Percentiles rank a stretch among this genome's conserved stretches.
phyloP scores from a whole-genome alignment of 2,329 filamentous ascomycete species.

The Fusarium longipes region DNA sequence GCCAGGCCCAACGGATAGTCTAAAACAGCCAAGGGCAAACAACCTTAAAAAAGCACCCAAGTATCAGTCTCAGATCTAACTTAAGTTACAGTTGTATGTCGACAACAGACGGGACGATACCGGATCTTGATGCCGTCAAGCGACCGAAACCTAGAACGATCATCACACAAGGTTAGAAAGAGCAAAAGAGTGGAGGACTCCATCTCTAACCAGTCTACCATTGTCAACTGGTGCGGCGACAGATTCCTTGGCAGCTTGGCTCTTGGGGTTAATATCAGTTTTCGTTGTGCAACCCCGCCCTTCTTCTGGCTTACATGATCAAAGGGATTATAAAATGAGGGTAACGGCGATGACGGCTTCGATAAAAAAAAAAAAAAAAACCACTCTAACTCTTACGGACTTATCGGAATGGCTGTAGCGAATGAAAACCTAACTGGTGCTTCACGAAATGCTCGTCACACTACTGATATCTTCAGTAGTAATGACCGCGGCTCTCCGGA shows the following conservation, averaged over 20 bases:
- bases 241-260: not conserved
- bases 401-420: conserved; percentile 18
- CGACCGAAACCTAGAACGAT: conserved; percentile 16
- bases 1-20: not conserved
- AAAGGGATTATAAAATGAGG: not conserved
- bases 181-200: conserved; percentile 22
- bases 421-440: conserved; percentile 13
- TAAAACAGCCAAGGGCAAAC: not conserved
- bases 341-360: conserved; percentile 2
- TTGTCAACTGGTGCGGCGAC: conserved; percentile 1
- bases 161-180: conserved; percentile 28
- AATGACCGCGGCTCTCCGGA: conserved; percentile 27
- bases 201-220: conserved; percentile 22
- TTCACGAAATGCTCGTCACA: conserved; percentile 5
- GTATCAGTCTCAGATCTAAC: conserved; percentile 19
- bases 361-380: conserved; percentile 20
- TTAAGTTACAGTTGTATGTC: conserved; percentile 1
- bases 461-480: conserved; percentile 26
- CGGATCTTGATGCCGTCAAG: conserved; percentile 33
- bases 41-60: conserved; percentile 8
- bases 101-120: conserved; percentile 10
- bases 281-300: conserved; percentile 24
- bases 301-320: conserved; percentile 32
- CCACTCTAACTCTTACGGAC: conserved; percentile 6
- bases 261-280: not conserved